Percentiles rank a stretch among this genome's conserved stretches.
These are phyloP conservation scores for Marasmius fiardii DNA, from an alignment of 1,284 basidiomycete species.

Conservation along the genomic window DNA sequence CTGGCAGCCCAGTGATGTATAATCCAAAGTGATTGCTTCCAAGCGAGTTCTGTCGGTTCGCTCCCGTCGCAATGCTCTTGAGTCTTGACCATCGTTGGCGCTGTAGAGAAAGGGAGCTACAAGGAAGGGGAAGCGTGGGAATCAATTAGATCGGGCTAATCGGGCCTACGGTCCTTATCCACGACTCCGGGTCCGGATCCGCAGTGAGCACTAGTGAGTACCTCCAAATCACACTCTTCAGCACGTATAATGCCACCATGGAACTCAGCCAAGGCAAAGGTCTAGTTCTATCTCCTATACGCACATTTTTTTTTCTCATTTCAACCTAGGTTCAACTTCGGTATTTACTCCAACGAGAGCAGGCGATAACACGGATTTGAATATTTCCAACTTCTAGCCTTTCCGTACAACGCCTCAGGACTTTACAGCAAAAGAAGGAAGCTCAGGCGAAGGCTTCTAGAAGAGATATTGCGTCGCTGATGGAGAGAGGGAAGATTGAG, in stretches of 20 bases:
- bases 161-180: too few species aligned
- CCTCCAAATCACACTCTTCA: background rate
- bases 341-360: constrained; percentile 29
- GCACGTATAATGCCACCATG: constrained; percentile 53
- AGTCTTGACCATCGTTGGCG: too few species aligned
- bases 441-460: constrained; percentile 85
- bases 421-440: constrained; percentile 90
- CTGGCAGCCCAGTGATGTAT: too few species aligned
- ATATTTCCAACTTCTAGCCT: constrained; percentile 45
- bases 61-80: too few species aligned
- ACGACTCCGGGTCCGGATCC: too few species aligned
- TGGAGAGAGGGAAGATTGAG: constrained; percentile 80
- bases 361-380: background rate
- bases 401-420: constrained; percentile 87
- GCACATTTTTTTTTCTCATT: background rate
- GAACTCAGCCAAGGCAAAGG: constrained; percentile 75
- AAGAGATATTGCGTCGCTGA: constrained; percentile 73
- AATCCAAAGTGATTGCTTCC: too few species aligned
- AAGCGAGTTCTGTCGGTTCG: too few species aligned
- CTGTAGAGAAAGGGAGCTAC: too few species aligned
- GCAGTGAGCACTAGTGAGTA: background rate
- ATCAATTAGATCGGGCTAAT: too few species aligned
- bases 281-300: constrained; percentile 17
- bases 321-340: constrained; percentile 61
- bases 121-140: too few species aligned